Evolutionary conservation across 208 protist genomes (phyloP).

Genomic region (Willaertia magna): DNA sequence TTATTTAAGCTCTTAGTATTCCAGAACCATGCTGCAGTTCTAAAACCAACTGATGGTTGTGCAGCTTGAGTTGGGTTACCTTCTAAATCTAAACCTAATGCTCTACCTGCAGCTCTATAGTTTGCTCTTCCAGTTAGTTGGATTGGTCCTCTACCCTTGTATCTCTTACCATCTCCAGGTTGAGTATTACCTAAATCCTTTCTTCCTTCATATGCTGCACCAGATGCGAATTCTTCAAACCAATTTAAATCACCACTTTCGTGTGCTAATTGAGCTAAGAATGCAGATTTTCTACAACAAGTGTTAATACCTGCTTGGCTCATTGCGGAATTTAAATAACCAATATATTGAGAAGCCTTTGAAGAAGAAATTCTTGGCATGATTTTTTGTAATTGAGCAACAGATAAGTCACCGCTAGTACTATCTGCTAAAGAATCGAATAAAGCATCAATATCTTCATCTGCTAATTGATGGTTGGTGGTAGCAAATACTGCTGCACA

Average conservation of each 20-base stretch:
- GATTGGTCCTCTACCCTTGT: conserved; percentile 20
- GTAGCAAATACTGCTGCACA: too few species aligned
- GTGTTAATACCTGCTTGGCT: not conserved
- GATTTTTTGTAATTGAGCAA: not conserved
- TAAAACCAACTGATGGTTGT: not conserved
- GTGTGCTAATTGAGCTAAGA: conserved; percentile 19
- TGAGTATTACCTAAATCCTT: conserved; percentile 23
- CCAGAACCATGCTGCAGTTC: conserved; percentile 21
- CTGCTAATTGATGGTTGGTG: too few species aligned
- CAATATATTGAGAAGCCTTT: not conserved
- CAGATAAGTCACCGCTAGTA: not conserved
- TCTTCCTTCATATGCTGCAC: conserved; percentile 23
- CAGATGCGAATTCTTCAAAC: conserved; percentile 22
- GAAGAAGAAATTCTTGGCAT: not conserved
- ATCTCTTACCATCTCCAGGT: conserved; percentile 16
- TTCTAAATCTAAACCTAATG: conserved; percentile 7
- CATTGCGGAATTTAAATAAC: not conserved
- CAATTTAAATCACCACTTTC: conserved; percentile 14
- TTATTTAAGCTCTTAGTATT: not conserved
- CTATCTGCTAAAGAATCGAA: too few species aligned
- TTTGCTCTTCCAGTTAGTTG: conserved; percentile 22
- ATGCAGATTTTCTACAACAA: not conserved
- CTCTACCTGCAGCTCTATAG: conserved; percentile 12
- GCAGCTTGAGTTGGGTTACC: conserved; percentile 4
- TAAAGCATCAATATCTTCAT: too few species aligned